Base-by-base conservation (phyloP, 192 early-diverging fungal species). In the Chytriomyces sp. region DNA sequence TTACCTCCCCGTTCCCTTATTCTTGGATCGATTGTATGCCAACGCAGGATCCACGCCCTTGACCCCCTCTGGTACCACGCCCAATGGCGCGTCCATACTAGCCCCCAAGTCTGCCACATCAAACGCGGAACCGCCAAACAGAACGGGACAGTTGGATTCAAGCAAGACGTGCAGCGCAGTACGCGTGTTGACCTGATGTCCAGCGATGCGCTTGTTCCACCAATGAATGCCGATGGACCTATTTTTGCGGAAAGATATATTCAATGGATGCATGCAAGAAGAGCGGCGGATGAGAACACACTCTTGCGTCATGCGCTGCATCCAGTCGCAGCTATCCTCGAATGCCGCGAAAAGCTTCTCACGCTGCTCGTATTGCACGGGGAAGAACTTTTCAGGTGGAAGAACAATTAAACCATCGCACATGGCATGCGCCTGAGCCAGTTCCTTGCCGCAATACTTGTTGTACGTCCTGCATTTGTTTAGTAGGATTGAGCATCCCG, bases 301-400 rank as follows among this genome's bases (percentile, higher is more conserved):
- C 59, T 49, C 63, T 10, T 44, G 7, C 19, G 67, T 10, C 32
- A 69, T 14, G 10, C 3, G 7, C 33, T 54, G 14, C 67, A 69
- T 36, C 33, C 56, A 57, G 25, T 57, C 53, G 17, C 67, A 69
- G 22, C 26, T 58, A 2, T 69, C 30, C 12, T 58, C 33, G 7
- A 12, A 69, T 1, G 31, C 31, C 22, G 19, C 34, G 33, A 69
- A 58, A 4, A 69, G 34, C 5, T 36, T 31, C 33, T 33, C 37
- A 0, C 67, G 67, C 3, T 57, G 19, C 34, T 57, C 67, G 0
- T 39, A 69, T 22, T 26, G 31, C 7, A 69, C 32, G 8, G 67
- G 67, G 67, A 57, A 69, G 34, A 69, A 69, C 34, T 37, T 10
- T 8, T 37, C 33, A 8, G 67, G 6, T 8, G 67, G 67, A 22